Evolutionary conservation across 1,284 basidiomycete genomes (phyloP), one percentile per base, ranked within the genome.

Genomic region (Wallemia hederae): DNA sequence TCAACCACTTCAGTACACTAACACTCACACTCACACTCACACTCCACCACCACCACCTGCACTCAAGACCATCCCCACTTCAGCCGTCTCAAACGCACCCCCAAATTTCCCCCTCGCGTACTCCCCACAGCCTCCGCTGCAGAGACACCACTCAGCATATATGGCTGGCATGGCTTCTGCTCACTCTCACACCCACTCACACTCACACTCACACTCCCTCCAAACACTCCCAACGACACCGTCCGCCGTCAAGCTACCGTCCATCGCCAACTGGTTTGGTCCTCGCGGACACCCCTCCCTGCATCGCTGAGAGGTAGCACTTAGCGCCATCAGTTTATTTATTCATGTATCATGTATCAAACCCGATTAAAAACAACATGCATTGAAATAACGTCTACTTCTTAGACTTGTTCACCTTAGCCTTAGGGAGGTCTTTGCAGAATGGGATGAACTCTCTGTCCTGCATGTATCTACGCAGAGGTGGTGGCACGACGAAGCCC

Each of bases 391-490:
- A 15, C 19, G 34, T 26, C 39, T 31, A 31, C 26, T 27, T 31
- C 27, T 59, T 59, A n/a, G 58, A 33, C 28, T 24, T 31, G 33
- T 24, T 27, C 25, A 31, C 26, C 28, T 59, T 59, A n/a, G 39
- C 76, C 74, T 88, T 89, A 24, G 86, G 87, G 62, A 90, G 71
- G 67, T 83, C 83, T 67, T 83, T 83, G 55, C 80, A 79, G 74
- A 78, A 98, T 22, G 90, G 90, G 60, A 98, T 70, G 75, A 96
- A 94, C 22, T 87, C 84, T 22, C 91, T 80, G 1, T 92, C 92
- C 68, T 87, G 83, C 88, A 98, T 91, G 73, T 97, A 97, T 56
- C 89, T 88, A 65, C 82, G 79, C 31, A 97, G 77, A 0, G 80
- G 81, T 68, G 90, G 82, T 5, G 92, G 92, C 68, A 98, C 83